Conservation (phyloP, 139 green algal species). For the Tetraselmis striata region DNA sequence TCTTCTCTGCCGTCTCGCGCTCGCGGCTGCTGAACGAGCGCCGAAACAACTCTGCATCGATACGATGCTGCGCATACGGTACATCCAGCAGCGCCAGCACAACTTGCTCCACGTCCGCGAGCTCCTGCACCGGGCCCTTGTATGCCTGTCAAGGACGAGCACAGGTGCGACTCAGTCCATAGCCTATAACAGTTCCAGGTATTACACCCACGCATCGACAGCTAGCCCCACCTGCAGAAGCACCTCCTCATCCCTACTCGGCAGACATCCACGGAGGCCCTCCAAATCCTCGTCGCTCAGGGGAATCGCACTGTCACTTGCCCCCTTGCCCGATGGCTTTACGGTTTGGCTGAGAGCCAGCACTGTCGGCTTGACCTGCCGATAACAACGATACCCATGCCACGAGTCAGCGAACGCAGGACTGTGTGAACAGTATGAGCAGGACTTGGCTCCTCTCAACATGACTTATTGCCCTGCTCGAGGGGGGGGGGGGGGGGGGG, state of each 20-base stretch:
- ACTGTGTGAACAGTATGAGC: too few relatives aligned
- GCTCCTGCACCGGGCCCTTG: slow-evolving; percentile 1
- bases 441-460: too few relatives aligned
- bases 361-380: slow-evolving; percentile 20
- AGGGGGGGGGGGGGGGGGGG: too few relatives aligned
- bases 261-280: slow-evolving; percentile 19
- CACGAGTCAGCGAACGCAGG: too few relatives aligned
- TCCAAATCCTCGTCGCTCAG: slow-evolving; percentile 30
- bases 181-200: too few relatives aligned
- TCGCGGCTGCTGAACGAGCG: neutral
- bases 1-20: neutral
- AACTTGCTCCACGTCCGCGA: slow-evolving; percentile 34
- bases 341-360: neutral
- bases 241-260: slow-evolving; percentile 27
- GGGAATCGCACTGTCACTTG: neutral
- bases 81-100: slow-evolving; percentile 34
- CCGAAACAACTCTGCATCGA: neutral
- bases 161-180: too few relatives aligned
- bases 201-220: too few relatives aligned
- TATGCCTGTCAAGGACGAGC: slow-evolving; percentile 7
- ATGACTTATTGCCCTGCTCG: too few relatives aligned
- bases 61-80: neutral
- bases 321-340: too few relatives aligned
- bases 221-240: slow-evolving; percentile 10
- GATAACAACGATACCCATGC: too few relatives aligned